Percentiles rank a stretch among this genome's conserved stretches.
phyloP scores from a whole-genome alignment of 371 early-diverging fungal species.

The Mucor irregularis region DNA sequence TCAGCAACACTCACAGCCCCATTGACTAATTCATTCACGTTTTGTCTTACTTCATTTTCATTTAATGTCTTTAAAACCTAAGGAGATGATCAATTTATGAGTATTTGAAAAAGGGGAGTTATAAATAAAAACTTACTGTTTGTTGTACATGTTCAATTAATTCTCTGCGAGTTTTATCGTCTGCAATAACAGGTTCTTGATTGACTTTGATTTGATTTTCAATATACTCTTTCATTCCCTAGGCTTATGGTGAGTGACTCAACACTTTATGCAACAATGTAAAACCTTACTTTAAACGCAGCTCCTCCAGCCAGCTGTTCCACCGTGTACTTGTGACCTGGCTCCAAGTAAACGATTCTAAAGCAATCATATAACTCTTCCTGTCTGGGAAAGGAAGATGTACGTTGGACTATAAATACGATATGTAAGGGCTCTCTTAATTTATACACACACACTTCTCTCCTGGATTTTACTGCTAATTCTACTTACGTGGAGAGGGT shows the following conservation, averaged over 20 bases:
- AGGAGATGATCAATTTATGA: no score
- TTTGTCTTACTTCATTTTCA: background rate
- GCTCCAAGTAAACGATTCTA: constrained; percentile 34
- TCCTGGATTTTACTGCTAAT: no score
- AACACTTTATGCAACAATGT: background rate
- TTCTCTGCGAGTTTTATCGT: constrained; percentile 25
- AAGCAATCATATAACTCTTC: constrained; percentile 46
- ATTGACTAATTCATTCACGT: constrained; percentile 10
- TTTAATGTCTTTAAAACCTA: constrained; percentile 4
- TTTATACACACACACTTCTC: no score
- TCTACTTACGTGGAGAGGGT: constrained; percentile 44
- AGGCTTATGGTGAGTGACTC: background rate
- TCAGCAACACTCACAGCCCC: constrained; percentile 17
- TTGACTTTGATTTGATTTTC: constrained; percentile 15
- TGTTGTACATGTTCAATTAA: constrained; percentile 21
- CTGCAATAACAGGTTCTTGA: constrained; percentile 20
- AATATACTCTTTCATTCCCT: constrained; percentile 43
- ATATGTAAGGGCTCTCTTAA: no score
- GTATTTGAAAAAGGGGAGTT: background rate
- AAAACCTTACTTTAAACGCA: constrained; percentile 48
- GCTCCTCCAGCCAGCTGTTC: constrained; percentile 61
- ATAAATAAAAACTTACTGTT: constrained; percentile 22
- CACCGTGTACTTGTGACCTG: constrained; percentile 7
- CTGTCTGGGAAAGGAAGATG: constrained; percentile 36
- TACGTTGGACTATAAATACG: constrained; percentile 22